A percentile compares a stretch with the other conserved stretches of the same genome.
These are phyloP conservation scores for Xeromyces bisporus DNA, from an alignment of 495 filamentous ascomycete species.

Conservation along the genomic window DNA sequence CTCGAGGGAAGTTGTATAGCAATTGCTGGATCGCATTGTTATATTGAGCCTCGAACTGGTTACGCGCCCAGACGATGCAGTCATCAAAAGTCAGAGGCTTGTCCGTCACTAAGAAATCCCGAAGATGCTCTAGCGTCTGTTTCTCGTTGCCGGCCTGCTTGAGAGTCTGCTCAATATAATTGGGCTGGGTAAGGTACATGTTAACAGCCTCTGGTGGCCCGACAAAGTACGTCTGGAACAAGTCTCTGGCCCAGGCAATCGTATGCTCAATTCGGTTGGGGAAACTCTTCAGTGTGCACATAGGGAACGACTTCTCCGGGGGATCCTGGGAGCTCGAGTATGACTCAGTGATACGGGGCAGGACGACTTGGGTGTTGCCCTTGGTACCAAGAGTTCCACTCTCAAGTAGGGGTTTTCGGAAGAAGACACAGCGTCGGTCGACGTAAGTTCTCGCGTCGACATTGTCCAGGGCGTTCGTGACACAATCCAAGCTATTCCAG, in stretches of 20 bases:
- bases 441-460: slow-evolving; percentile 96
- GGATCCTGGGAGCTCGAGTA: slow-evolving; percentile 98
- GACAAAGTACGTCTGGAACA: slow-evolving; percentile 88
- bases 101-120: slow-evolving; percentile 80
- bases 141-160: slow-evolving; percentile 96
- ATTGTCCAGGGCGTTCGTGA: slow-evolving; percentile 96
- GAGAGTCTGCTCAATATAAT: slow-evolving; percentile 76
- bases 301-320: slow-evolving; percentile 95
- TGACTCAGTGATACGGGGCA: slow-evolving; percentile 83
- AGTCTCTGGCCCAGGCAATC: slow-evolving; percentile 91
- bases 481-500: slow-evolving; percentile 77
- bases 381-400: slow-evolving; percentile 96
- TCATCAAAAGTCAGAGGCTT: slow-evolving; percentile 90
- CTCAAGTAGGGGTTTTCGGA: slow-evolving; percentile 90
- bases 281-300: slow-evolving; percentile 96
- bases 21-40: slow-evolving; percentile 95
- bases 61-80: slow-evolving; percentile 84
- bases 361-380: slow-evolving; percentile 91
- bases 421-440: slow-evolving; percentile 94
- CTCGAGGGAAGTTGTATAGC: slow-evolving; percentile 94
- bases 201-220: slow-evolving; percentile 91
- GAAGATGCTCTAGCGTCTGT: slow-evolving; percentile 77
- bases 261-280: slow-evolving; percentile 98
- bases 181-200: slow-evolving; percentile 77
- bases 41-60: slow-evolving; percentile 91